phyloP scores from a whole-genome alignment of 768 basidiomycete species.

The Auricularia heimuer region DNA sequence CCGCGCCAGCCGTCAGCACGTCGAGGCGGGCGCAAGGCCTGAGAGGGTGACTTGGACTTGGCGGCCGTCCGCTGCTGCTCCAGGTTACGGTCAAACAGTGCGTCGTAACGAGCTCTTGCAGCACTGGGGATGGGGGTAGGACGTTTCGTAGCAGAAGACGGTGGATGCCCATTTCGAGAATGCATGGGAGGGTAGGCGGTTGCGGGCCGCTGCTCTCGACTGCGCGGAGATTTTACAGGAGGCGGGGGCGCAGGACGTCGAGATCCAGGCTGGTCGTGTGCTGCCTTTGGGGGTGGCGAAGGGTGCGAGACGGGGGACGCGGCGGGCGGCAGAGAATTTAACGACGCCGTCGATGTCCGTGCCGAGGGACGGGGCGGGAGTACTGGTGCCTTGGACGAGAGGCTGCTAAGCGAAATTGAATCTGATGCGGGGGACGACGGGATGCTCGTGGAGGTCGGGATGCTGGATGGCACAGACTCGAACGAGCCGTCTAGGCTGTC shows the following conservation, averaged over 20 bases:
- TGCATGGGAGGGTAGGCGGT: not conserved
- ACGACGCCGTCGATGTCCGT: conserved; percentile 9
- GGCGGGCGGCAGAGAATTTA: conserved; percentile 15
- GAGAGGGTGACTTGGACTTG: conserved; percentile 2
- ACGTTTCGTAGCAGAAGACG: conserved; percentile 17
- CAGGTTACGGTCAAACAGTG: conserved; percentile 53
- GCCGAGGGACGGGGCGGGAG: conserved; percentile 6
- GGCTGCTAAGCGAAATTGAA: conserved; percentile 24
- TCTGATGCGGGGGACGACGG: conserved; percentile 44
- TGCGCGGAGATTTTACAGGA: not conserved
- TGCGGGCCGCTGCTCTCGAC: not conserved
- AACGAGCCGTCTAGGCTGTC: conserved; percentile 62
- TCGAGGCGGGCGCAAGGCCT: conserved; percentile 32
- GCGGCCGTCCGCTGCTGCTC: conserved; percentile 35
- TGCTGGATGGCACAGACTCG: conserved; percentile 52
- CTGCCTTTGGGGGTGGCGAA: not conserved
- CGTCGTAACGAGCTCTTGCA: conserved; percentile 57
- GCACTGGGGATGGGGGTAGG: conserved; percentile 56
- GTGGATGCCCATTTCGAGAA: not conserved
- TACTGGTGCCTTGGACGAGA: not conserved
- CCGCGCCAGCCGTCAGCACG: conserved; percentile 69
- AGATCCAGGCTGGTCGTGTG: not conserved
- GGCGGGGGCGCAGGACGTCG: conserved; percentile 2
- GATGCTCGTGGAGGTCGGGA: conserved; percentile 43
- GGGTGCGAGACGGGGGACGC: not conserved